Base-by-base conservation (phyloP, 805 yeast species). In the Barnettozyma pratensis region DNA sequence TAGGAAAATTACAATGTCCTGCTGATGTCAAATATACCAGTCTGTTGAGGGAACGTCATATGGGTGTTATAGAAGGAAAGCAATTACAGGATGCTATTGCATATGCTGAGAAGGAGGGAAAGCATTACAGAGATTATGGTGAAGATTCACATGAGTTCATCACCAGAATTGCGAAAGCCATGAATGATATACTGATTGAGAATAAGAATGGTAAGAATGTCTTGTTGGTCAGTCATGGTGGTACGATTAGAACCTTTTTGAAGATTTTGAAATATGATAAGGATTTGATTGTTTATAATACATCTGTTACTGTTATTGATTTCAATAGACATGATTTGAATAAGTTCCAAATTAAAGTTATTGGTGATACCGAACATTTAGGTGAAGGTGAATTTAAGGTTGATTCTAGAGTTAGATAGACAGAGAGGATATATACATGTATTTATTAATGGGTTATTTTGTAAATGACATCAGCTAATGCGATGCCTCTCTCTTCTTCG, bases 41-140 rank as follows among this genome's bases (percentile, higher is more conserved):
- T 7, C 29, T 71, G 28, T 69, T 85, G 38, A 73, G 96, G 54
- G 96, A 88, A 58, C 71, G 96, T 41, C 63, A 70, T 45, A 86
- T 88, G 95, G 96, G 96, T 1, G 75, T 72, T 7, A 83, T 83
- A 30, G 87, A 88, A 63, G 95, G 95, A 3, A 80, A 85, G 87
- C 70, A 73, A 41, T 69, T 87, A 34, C 64, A 61, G 30, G 90
- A 85, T 40, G 96, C 96, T 2, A 68, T 72, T 31, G 59, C 54
- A 8, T 70, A 65, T 53, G 76, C 82, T 7, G 74, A 63, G 4
- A 67, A 70, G 46, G 83, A 76, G 54, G 92, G 27, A 63, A 70
- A 36, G 67, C 73, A 70, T 26, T 85, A 80, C 59, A 74, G 80
- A 50, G 80, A 81, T 39, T 72, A 80, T 56, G 96, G 96, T 0